Evolutionary conservation across 192 early-diverging fungal genomes (phyloP).

Genomic region (Gryganskiella cystojenkinii): DNA sequence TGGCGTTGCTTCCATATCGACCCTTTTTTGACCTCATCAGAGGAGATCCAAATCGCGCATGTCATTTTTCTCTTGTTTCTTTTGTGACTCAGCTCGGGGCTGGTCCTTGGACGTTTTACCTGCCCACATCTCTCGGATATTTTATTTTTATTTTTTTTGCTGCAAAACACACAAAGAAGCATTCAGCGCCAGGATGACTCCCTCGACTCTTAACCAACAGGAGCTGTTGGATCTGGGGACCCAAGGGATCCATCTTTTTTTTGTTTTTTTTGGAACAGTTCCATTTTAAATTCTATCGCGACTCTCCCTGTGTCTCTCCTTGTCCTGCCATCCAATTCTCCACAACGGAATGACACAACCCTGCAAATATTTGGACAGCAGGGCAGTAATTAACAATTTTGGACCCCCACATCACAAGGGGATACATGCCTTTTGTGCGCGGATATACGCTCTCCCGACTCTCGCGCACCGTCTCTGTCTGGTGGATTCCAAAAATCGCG

Average conservation of each 20-base stretch:
- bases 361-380: no score
- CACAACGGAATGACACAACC: no score
- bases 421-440: neutral
- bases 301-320: no score
- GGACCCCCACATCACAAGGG: neutral
- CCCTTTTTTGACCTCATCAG: neutral
- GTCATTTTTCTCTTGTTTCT: neutral
- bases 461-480: neutral
- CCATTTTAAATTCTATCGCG: neutral
- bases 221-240: no score
- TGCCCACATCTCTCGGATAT: neutral
- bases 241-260: neutral
- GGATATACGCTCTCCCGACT: neutral
- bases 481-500: no score
- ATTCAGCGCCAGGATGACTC: no score
- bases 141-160: neutral
- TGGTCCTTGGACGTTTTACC: neutral
- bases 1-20: neutral
- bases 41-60: neutral
- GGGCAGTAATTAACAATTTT: no score
- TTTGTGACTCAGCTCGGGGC: conserved; percentile 43
- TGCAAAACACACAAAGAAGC: neutral
- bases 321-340: no score
- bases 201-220: no score
- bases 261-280: neutral